Evolutionary conservation across 148 eudicot species (phyloP), one percentile per base, ranked within the genome.

Genomic region (Amaranthus palmeri): DNA sequence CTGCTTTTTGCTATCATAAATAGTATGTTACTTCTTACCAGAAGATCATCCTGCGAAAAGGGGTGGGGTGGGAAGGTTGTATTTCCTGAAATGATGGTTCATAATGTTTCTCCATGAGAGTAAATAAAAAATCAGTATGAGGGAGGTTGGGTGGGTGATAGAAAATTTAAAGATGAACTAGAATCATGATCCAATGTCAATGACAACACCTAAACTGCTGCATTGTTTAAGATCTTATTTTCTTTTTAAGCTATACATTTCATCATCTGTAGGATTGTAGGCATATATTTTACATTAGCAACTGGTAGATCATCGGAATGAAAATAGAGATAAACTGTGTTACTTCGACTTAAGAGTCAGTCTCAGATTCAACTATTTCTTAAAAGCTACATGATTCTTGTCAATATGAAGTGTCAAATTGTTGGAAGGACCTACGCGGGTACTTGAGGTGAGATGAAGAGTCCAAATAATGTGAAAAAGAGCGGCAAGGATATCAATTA

Each of bases 1-100:
- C 69, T 95, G 67, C 85, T 95, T 68, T 95, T 91, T 77, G 97
- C 89, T 71, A 78, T 87, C 72, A 86, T 92, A 68, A 95, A 95
- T 77, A 91, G 99, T 95, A 91, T 72, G 96, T 70, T 62, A 25
- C 69, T 43, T 40, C 47, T 67, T 74, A 56, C 70, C 4, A n/a
- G 9, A 46, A 53, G 48, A 10, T 72, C 10, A 41, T 51, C 1
- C 60, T 45, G 59, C 65, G 11, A 47, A 6, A 9, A 8, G 2
- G 43, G 66, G 47, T 61, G 17, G 25, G 4, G 53, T 41, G 40
- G 40, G 11, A 3, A 68, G 43, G 62, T 44, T 73, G 6, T n/a
- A 10, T 51, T 60, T 52, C 65, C 60, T 43, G 41, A 46, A 48
- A 9, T 49, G 40, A 8, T 66, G 66, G 45, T 49, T 48, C 66